Evolutionary conservation across 305 asterid species (phyloP), one percentile per base, ranked within the genome.

Genomic region (Coffea humblotiana): DNA sequence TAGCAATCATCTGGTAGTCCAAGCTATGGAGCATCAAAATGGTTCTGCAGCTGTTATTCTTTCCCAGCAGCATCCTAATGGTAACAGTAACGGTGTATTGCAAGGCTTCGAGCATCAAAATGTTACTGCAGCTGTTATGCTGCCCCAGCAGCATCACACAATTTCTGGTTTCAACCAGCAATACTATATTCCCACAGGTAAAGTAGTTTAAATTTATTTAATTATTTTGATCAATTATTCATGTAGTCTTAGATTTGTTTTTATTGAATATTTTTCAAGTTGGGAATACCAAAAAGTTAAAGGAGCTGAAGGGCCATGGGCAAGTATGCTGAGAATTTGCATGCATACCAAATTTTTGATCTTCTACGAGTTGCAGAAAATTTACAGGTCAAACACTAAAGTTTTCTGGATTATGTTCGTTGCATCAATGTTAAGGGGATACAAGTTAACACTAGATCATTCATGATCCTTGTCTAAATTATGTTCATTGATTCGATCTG

Each of bases 131-230:
- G 29, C 49, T 15, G 63, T 82, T 71, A 72, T 86, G 83, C 75
- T 86, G 37, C 93, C 92, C 68, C 91, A 85, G 37, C 92, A 89
- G 37, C 94, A 83, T 66, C 88, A 86, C 74, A 71, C 89, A 54
- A 60, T 84, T 69, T 80, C 84, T 78, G 89, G 82, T 65, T 88
- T 89, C 84, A 87, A 83, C 76, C 92, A 91, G 19, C 92, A 84
- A 21, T 88, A 74, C 83, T 89, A 84, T 76, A 67, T 85, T 48
- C 82, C 89, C 43, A 81, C 91, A 88, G 95, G 97, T 88, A 78
- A 43, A n/a, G 29, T 47, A 29, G 16, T 15, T 27, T 9, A 25
- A 1, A 2, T 25, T 63, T 11, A 23, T 11, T 63, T n/a, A 11
- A n/a, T 63, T 2, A 60, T 54, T 25, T 68, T 64, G 3, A 45